phyloP scores from a whole-genome alignment of 805 yeast genomes.

The Brettanomyces naardenensis region DNA sequence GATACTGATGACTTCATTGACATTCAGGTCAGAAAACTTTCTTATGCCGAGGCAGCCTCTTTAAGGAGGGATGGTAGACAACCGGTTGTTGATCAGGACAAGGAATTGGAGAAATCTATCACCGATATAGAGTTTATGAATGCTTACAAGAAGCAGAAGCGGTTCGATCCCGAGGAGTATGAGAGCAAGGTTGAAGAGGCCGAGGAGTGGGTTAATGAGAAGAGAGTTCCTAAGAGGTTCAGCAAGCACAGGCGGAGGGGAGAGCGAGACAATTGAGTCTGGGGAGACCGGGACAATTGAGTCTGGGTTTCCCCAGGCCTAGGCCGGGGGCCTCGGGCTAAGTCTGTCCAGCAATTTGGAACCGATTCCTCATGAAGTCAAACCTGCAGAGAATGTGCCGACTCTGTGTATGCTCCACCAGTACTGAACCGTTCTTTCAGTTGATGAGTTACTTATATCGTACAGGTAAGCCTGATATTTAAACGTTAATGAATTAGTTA shows the following conservation, averaged over 20 bases:
- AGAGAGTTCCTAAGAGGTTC: constrained; percentile 3
- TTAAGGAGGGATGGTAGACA: constrained; percentile 11
- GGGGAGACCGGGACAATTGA: no score
- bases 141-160: constrained; percentile 11
- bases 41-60: constrained; percentile 48
- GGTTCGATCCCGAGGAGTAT: constrained; percentile 5
- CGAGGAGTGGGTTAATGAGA: neutral
- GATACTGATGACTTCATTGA: constrained; percentile 35
- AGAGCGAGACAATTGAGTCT: no score
- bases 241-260: constrained; percentile 1
- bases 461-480: no score
- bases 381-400: no score
- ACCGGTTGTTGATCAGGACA: constrained; percentile 23
- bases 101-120: constrained; percentile 24
- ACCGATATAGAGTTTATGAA: constrained; percentile 26
- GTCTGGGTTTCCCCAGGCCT: no score
- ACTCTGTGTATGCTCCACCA: no score
- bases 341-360: no score
- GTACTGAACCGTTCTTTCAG: no score
- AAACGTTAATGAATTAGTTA: no score
- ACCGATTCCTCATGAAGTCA: no score
- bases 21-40: constrained; percentile 37
- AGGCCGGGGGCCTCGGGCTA: no score
- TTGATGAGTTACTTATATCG: no score
- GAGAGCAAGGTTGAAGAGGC: neutral